phyloP scores from a whole-genome alignment of 208 protist species.

The Angomonas ambiguus region DNA sequence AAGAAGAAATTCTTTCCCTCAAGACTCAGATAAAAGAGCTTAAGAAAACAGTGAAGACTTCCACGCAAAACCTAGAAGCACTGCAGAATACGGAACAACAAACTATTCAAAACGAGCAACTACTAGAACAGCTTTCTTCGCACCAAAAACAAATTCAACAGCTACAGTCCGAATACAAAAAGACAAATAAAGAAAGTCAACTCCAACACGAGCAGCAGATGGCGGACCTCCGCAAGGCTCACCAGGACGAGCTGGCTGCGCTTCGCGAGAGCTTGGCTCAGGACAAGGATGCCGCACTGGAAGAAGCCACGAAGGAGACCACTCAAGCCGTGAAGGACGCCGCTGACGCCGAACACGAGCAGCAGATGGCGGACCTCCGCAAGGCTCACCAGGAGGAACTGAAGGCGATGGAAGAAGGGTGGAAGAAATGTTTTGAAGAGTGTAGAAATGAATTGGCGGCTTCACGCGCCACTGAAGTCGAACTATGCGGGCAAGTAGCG shows the following conservation, averaged over 20 bases:
- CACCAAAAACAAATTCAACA: not conserved
- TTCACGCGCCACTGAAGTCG: not conserved
- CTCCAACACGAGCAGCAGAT: not conserved
- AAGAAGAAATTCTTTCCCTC: not conserved
- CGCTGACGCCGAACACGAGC: conserved; percentile 7
- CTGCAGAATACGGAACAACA: conserved; percentile 3
- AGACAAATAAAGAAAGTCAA: not conserved
- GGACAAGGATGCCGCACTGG: conserved; percentile 1
- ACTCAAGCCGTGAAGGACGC: not conserved
- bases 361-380: conserved; percentile 11
- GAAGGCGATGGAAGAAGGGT: no score
- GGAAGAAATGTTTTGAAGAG: no score
- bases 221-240: not conserved
- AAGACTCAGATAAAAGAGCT: not conserved
- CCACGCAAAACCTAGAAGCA: not conserved
- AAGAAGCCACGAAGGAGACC: not conserved
- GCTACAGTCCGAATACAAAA: not conserved
- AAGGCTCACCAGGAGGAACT: conserved; percentile 12
- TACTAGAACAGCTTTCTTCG: not conserved
- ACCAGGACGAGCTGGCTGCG: not conserved
- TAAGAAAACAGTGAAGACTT: not conserved
- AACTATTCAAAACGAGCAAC: not conserved
- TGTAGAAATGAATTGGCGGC: not conserved
- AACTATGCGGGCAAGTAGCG: not conserved
- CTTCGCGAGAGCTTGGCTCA: not conserved